Conservation (phyloP, 306 rosid species). For the Prunus dulcis region DNA sequence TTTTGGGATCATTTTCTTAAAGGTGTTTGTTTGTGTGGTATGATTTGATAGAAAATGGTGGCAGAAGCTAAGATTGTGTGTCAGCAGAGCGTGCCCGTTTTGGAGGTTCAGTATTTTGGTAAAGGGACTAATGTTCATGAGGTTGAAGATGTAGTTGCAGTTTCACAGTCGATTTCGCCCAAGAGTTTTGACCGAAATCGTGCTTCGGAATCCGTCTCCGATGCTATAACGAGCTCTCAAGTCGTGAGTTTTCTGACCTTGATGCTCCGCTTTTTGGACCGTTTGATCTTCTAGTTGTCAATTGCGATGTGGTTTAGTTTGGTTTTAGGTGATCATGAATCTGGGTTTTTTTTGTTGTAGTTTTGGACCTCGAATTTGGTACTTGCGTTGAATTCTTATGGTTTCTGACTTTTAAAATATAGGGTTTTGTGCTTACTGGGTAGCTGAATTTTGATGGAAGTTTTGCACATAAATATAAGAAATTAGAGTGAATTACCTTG, state of each 20-base stretch:
- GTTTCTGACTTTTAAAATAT: background rate
- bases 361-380: background rate
- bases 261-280: background rate
- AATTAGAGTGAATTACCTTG: background rate
- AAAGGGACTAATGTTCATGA: constrained; percentile 40
- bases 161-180: constrained; percentile 7
- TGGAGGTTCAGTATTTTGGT: constrained; percentile 53
- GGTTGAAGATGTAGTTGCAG: constrained; percentile 45
- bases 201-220: constrained; percentile 49
- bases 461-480: background rate
- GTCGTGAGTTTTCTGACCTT: constrained; percentile 43
- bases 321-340: background rate
- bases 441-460: background rate
- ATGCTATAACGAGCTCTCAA: constrained; percentile 50
- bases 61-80: constrained; percentile 67
- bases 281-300: background rate
- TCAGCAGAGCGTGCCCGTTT: constrained; percentile 46
- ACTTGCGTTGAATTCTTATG: background rate
- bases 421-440: background rate
- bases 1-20: background rate
- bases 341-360: background rate
- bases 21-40: constrained; percentile 7
- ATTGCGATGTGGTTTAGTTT: background rate
- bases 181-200: constrained; percentile 47
- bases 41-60: constrained; percentile 52